Base-by-base conservation (phyloP, 371 early-diverging fungal species). In the Vittaforma corneae region DNA sequence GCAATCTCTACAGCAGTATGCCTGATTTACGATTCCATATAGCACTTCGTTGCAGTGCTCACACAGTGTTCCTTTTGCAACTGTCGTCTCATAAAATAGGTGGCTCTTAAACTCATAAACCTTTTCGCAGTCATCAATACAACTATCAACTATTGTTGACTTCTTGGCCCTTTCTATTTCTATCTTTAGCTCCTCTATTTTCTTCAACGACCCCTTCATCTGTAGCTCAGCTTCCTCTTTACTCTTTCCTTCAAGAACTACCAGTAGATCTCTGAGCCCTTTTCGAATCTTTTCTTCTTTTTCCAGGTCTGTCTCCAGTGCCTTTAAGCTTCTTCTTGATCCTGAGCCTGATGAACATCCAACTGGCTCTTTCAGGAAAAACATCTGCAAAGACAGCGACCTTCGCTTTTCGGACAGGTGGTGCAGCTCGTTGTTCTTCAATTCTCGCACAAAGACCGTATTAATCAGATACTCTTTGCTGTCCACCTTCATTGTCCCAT, bases 1-100 rank as follows among this genome's bases (percentile, higher is more conserved):
- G 53, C 80, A 79, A 42, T 77, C 77, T 48, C 44, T 72, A 63
- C 80, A 79, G n/a, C 65, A 48, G 50, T 66, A 74, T 26, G 67
- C 70, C 48, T 76, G 70, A 37, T 70, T 59, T 14, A 28, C 30
- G 26, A 66, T 18, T n/a, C 72, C 70, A 37, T 65, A 65, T 6
- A 72, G n/a, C 14, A 67, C 59, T 34, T 70, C 71, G 53, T 72
- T 67, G 45, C 76, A 76, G 33, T 70, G 65, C 22, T 76, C 68
- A 47, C 76, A 72, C 0, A 72, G 42, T 1, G 63, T 62, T 6
- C 72, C 68, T 30, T 59, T 62, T 30, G 65, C 57, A 30, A 72
- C 62, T 1, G 72, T 70, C 28, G 65, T 62, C 37, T 34, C n/a
- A 51, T 53, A 28, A 60, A 76, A 76, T 18, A 56, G 30, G 53